Percentiles rank a stretch among this genome's conserved stretches.
Evolutionary conservation across 2,329 filamentous ascomycete species (phyloP).

Genomic region (Phaeosphaeriaceae sp.): DNA sequence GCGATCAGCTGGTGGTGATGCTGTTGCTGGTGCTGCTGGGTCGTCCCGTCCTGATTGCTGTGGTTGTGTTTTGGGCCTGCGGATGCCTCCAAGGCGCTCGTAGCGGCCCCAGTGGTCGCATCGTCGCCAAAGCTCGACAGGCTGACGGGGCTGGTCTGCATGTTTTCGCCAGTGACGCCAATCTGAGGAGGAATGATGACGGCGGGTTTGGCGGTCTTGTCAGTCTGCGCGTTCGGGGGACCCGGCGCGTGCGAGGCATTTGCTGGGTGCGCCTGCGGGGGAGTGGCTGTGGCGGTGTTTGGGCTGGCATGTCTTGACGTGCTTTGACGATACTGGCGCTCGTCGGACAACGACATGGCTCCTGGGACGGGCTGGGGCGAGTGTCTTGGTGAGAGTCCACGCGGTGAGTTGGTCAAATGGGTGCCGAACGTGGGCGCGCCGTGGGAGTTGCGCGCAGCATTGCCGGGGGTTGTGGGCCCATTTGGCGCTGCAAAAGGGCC

Average conservation of each 20-base stretch:
- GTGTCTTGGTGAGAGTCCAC: conserved; percentile 49
- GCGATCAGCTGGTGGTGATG: conserved; percentile 45
- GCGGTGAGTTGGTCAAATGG: conserved; percentile 52
- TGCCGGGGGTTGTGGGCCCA: conserved; percentile 50
- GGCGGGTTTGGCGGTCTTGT: conserved; percentile 53
- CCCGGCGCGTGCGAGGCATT: conserved; percentile 53
- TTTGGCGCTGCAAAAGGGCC: conserved; percentile 50
- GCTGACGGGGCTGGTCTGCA: conserved; percentile 62
- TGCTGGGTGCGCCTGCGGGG: conserved; percentile 53
- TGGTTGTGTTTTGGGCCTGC: conserved; percentile 55
- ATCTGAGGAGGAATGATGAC: conserved; percentile 57
- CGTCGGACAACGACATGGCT: conserved; percentile 57
- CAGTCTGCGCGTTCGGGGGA: conserved; percentile 57
- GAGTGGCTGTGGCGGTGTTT: conserved; percentile 54
- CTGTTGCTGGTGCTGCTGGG: conserved; percentile 39
- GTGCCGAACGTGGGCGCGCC: conserved; percentile 43
- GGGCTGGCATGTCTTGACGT: conserved; percentile 55
- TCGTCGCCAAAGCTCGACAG: conserved; percentile 63
- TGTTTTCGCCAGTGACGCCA: conserved; percentile 49
- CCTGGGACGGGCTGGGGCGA: conserved; percentile 55
- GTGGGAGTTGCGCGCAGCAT: conserved; percentile 33
- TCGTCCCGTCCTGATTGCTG: conserved; percentile 44
- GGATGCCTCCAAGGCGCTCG: conserved; percentile 59
- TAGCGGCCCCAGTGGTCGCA: conserved; percentile 53
- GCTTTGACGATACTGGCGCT: conserved; percentile 53